phyloP scores from a whole-genome alignment of 179 eudicot species.

The Kewa caespitosa region DNA sequence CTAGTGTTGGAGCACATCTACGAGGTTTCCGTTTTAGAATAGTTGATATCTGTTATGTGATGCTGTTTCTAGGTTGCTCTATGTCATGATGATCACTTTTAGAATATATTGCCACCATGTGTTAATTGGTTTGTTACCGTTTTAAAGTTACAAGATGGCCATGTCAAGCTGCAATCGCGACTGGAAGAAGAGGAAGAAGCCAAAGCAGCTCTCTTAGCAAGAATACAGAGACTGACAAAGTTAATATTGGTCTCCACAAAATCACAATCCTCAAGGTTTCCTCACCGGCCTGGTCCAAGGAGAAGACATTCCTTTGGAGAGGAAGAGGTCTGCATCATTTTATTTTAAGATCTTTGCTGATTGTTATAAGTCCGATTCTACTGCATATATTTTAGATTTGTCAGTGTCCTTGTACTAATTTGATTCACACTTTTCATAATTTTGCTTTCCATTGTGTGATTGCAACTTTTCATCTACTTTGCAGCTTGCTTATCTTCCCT shows the following conservation, averaged over 20 bases:
- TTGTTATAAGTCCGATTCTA: neutral
- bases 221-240: conserved; percentile 93
- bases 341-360: neutral
- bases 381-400: neutral
- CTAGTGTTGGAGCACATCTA: neutral
- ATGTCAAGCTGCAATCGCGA: conserved; percentile 88
- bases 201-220: conserved; percentile 85
- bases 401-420: neutral
- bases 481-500: conserved; percentile 98
- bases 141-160: conserved; percentile 93
- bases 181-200: conserved; percentile 99
- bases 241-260: conserved; percentile 92
- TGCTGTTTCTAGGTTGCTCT: neutral
- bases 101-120: neutral
- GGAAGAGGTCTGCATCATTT: conserved; percentile 67
- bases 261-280: conserved; percentile 72
- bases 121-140: conserved; percentile 17
- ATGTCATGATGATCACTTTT: neutral
- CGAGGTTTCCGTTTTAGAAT: neutral
- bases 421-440: neutral
- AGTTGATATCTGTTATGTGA: neutral
- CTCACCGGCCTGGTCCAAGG: conserved; percentile 68
- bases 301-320: conserved; percentile 99
- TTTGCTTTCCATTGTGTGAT: conserved; percentile 12
- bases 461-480: conserved; percentile 12